phyloP scores from a whole-genome alignment of 2,329 filamentous ascomycete species.

The Alternaria ethzedia region DNA sequence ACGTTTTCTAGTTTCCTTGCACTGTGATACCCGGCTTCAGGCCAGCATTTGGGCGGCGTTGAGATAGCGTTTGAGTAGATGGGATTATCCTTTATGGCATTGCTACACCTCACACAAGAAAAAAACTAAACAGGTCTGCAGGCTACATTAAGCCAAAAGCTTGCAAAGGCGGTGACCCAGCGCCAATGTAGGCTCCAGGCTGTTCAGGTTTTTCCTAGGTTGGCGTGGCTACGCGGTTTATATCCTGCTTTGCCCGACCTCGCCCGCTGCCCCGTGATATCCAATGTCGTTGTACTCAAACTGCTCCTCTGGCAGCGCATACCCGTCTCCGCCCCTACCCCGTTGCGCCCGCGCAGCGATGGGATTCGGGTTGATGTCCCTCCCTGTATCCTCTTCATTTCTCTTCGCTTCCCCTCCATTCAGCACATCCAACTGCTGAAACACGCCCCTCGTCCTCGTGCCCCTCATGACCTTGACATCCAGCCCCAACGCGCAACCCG shows the following conservation, averaged over 20 bases:
- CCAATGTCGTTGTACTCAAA: slow-evolving; percentile 52
- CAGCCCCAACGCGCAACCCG: slow-evolving; percentile 56
- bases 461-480: slow-evolving; percentile 56
- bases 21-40: slow-evolving; percentile 44
- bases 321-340: slow-evolving; percentile 41
- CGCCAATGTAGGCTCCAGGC: too few species aligned
- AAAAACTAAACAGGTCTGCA: too few species aligned
- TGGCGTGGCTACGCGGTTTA: too few species aligned
- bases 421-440: slow-evolving; percentile 56
- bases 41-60: slow-evolving; percentile 39
- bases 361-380: slow-evolving; percentile 36
- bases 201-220: too few species aligned
- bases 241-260: slow-evolving; percentile 18
- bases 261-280: slow-evolving; percentile 47
- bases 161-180: too few species aligned
- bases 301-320: slow-evolving; percentile 51
- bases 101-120: too few species aligned
- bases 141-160: too few species aligned
- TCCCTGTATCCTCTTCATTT: slow-evolving; percentile 7
- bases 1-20: slow-evolving; percentile 46
- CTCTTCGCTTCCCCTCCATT: slow-evolving; percentile 35
- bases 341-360: slow-evolving; percentile 10
- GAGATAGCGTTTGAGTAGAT: not conserved
- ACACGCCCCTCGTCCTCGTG: slow-evolving; percentile 55
- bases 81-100: not conserved